These are phyloP conservation scores for Ballota nigra DNA, from an alignment of 257 asterid species.

Conservation along the genomic window DNA sequence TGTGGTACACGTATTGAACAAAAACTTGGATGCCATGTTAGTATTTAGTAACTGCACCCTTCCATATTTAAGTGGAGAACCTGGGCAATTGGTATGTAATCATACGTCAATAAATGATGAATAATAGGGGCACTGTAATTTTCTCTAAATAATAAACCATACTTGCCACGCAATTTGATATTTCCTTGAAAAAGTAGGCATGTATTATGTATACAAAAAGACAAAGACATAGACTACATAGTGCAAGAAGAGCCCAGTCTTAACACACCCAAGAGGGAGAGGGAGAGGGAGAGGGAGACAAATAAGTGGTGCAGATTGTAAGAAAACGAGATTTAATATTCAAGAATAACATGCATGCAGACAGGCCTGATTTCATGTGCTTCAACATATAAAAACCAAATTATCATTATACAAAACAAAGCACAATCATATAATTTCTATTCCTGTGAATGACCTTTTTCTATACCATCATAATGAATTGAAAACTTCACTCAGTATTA, in stretches of 20 bases:
- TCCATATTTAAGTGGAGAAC: not conserved
- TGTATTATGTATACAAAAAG: not conserved
- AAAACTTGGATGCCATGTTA: too few relatives aligned
- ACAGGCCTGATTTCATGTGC: conserved; percentile 18
- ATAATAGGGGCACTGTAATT: too few relatives aligned
- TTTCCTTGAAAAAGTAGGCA: not conserved
- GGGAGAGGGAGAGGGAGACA: not conserved
- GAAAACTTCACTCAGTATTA: conserved; percentile 32
- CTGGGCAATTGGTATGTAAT: not conserved
- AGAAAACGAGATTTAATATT: not conserved
- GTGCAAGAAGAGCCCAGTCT: not conserved
- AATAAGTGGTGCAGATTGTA: not conserved
- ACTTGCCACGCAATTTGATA: not conserved
- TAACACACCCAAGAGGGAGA: not conserved
- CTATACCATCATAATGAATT: conserved; percentile 38
- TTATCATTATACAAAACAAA: conserved; percentile 37
- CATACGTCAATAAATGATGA: not conserved
- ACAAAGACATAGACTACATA: too few relatives aligned
- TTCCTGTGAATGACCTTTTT: conserved; percentile 35
- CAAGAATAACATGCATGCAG: conserved; percentile 9
- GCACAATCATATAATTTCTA: conserved; percentile 29
- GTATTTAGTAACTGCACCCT: too few relatives aligned
- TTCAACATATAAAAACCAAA: conserved; percentile 29
- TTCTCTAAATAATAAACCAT: not conserved
- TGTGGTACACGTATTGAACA: too few relatives aligned